Evolutionary conservation across 139 green algal species (phyloP).

Genomic region (Chlorella sp.): DNA sequence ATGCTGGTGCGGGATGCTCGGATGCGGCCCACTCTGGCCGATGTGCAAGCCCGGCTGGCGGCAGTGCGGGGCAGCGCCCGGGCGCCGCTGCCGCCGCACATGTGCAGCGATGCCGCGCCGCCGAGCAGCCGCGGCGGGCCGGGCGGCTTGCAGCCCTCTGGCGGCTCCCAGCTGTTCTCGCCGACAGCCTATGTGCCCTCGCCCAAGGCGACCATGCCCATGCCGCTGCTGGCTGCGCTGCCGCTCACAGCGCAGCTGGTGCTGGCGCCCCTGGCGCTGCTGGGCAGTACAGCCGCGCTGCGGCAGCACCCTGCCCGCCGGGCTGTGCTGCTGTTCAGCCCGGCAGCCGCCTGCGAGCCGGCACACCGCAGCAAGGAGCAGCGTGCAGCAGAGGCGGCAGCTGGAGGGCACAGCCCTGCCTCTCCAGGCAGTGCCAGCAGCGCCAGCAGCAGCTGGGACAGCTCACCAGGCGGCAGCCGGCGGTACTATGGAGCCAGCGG

Average conservation of each 20-base stretch:
- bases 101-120: neutral
- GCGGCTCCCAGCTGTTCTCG: conserved; percentile 10
- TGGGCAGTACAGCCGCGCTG: neutral
- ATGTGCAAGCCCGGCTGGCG: conserved; percentile 36
- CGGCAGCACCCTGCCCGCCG: neutral
- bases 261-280: conserved; percentile 17
- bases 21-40: conserved; percentile 59
- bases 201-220: neutral
- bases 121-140: conserved; percentile 9
- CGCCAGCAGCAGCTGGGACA: neutral
- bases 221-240: conserved; percentile 26
- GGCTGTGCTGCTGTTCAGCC: conserved; percentile 31
- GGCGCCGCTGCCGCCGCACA: conserved; percentile 24
- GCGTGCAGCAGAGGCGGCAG: neutral
- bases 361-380: neutral
- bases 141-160: neutral
- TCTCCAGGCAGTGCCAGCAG: neutral
- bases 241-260: conserved; percentile 1
- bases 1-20: conserved; percentile 71
- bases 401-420: neutral
- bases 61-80: conserved; percentile 15
- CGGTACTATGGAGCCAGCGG: conserved; percentile 1
- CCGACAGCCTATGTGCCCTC: conserved; percentile 11
- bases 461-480: neutral
- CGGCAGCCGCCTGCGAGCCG: neutral